phyloP scores from a whole-genome alignment of 2,329 filamentous ascomycete species.

The Calonectria pteridis region DNA sequence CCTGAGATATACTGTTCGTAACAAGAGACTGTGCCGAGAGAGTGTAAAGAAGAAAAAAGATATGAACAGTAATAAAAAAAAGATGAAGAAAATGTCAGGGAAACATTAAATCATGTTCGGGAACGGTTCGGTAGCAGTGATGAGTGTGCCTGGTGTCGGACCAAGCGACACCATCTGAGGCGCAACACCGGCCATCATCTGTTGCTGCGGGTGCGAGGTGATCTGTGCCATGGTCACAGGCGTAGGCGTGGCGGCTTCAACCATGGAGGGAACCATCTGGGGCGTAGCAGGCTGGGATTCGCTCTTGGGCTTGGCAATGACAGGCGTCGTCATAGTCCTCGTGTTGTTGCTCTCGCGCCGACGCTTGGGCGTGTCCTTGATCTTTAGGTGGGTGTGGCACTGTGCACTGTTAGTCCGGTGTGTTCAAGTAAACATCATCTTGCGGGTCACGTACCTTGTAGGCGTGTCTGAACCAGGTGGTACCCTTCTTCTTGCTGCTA shows the following conservation, averaged over 20 bases:
- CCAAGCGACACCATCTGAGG: constrained; percentile 37
- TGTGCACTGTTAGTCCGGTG: constrained; percentile 49
- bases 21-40: constrained; percentile 35
- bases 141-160: constrained; percentile 40
- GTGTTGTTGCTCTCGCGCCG: constrained; percentile 72
- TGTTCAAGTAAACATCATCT: neutral
- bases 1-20: constrained; percentile 40
- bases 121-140: constrained; percentile 42
- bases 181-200: constrained; percentile 41
- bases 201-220: constrained; percentile 45
- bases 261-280: constrained; percentile 39
- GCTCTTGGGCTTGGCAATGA: constrained; percentile 61
- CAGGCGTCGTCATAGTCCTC: constrained; percentile 55
- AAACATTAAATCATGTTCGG: constrained; percentile 45
- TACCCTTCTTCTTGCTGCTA: constrained; percentile 92
- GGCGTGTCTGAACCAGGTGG: constrained; percentile 89
- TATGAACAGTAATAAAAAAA: constrained; percentile 31
- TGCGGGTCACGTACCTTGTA: constrained; percentile 75
- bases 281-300: constrained; percentile 55
- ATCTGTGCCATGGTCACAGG: constrained; percentile 45
- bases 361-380: constrained; percentile 78
- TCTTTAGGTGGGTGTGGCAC: constrained; percentile 80
- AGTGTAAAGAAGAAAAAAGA: constrained; percentile 27
- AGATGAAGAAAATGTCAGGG: constrained; percentile 4
- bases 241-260: constrained; percentile 41